A percentile compares a stretch with the other conserved stretches of the same genome.
Evolutionary conservation across 129 eudicot genomes (phyloP).

Genomic region (Oenanthe sinensis): DNA sequence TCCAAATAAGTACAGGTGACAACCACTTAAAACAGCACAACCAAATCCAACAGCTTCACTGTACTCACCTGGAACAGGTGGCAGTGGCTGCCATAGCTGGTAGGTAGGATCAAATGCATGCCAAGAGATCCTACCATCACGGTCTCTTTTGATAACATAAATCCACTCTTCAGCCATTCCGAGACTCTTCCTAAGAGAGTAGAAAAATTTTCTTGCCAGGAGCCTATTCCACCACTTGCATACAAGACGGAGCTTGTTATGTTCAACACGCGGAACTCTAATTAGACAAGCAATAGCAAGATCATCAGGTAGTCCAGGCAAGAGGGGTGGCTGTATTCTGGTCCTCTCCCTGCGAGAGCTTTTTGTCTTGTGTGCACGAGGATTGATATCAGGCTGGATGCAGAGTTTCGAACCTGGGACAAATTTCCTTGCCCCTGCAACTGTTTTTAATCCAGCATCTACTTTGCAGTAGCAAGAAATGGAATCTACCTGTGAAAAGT

Average conservation of each 20-base stretch:
- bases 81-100: constrained; percentile 93
- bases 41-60: constrained; percentile 80
- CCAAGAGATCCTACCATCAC: constrained; percentile 88
- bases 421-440: constrained; percentile 88
- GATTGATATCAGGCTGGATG: constrained; percentile 89
- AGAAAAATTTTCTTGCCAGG: constrained; percentile 61
- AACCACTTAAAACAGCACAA: constrained; percentile 92
- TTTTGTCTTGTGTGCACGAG: constrained; percentile 69
- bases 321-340: constrained; percentile 75
- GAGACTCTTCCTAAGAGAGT: constrained; percentile 56
- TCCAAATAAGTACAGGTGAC: constrained; percentile 80
- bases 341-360: constrained; percentile 69
- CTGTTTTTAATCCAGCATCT: constrained; percentile 85
- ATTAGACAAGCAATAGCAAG: constrained; percentile 76
- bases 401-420: constrained; percentile 94
- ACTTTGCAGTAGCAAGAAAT: constrained; percentile 95
- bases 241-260: constrained; percentile 70
- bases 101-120: constrained; percentile 92
- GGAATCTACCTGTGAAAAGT: constrained; percentile 71
- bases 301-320: constrained; percentile 92
- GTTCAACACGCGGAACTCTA: constrained; percentile 85
- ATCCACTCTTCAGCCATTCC: constrained; percentile 95
- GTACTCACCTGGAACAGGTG: constrained; percentile 84
- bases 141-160: constrained; percentile 76
- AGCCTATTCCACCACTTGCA: constrained; percentile 69